Conservation (phyloP, 352 stramenopile species). For the Pythium aristosporum region DNA sequence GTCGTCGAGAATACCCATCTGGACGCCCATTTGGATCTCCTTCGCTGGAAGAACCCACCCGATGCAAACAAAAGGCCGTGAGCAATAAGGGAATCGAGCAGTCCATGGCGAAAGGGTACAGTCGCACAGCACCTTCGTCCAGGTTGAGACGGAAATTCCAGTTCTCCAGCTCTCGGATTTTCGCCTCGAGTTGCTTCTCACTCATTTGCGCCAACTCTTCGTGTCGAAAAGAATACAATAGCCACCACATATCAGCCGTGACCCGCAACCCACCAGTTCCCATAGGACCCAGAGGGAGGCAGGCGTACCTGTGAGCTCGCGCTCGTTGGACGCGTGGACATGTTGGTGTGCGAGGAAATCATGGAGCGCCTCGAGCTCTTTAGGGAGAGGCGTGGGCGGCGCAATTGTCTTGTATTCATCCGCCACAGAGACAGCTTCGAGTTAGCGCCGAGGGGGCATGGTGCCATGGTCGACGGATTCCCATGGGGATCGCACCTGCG, state of each 20-base stretch:
- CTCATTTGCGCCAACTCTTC: constrained; percentile 48
- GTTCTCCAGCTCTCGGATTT: constrained; percentile 79
- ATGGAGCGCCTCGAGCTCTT: constrained; percentile 53
- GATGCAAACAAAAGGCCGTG: neutral
- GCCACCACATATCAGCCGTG: neutral
- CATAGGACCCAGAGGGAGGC: neutral
- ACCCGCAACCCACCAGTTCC: too few species aligned
- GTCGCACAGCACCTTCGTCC: constrained; percentile 50
- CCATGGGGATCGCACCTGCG: constrained; percentile 3
- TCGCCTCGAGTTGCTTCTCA: constrained; percentile 68
- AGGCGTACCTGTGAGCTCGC: constrained; percentile 42
- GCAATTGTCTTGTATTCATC: constrained; percentile 41
- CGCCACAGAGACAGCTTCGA: too few species aligned
- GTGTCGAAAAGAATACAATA: neutral
- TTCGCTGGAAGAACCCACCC: constrained; percentile 6
- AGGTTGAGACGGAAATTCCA: constrained; percentile 82
- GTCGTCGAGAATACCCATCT: constrained; percentile 37
- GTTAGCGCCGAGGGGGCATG: too few species aligned
- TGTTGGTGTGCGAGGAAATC: constrained; percentile 62
- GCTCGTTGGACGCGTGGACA: constrained; percentile 27
- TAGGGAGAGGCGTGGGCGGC: constrained; percentile 45
- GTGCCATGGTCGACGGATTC: neutral
- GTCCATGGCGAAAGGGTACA: too few species aligned
- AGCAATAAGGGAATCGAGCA: neutral
- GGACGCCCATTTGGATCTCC: constrained; percentile 33